Evolutionary conservation across 768 basidiomycete genomes (phyloP).

Genomic region (Suillus cothurnatus): DNA sequence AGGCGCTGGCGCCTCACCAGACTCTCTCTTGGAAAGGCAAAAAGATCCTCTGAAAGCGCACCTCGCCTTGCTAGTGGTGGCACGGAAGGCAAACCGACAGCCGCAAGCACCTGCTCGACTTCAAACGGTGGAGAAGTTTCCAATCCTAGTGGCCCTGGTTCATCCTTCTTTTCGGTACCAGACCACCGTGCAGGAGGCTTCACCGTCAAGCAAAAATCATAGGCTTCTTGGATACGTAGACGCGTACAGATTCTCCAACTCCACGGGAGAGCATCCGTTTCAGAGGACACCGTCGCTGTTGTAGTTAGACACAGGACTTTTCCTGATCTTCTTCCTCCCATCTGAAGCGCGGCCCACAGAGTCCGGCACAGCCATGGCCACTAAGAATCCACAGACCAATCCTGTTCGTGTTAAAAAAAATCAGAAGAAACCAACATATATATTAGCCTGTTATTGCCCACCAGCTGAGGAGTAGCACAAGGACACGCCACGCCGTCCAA

Average conservation of each 20-base stretch:
- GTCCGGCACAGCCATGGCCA: conserved; percentile 74
- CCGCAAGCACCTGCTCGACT: conserved; percentile 63
- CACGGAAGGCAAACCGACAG: conserved; percentile 49
- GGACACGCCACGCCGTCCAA: conserved; percentile 76
- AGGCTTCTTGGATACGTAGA: conserved; percentile 73
- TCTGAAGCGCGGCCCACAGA: conserved; percentile 80
- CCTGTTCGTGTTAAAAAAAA: conserved; percentile 38
- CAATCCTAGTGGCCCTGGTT: conserved; percentile 28
- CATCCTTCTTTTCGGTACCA: conserved; percentile 34
- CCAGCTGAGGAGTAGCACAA: conserved; percentile 75
- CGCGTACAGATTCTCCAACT: conserved; percentile 75
- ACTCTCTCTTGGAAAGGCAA: conserved; percentile 51
- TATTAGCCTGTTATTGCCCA: conserved; percentile 33
- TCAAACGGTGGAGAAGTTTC: conserved; percentile 40
- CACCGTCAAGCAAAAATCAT: conserved; percentile 72
- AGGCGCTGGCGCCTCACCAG: conserved; percentile 23
- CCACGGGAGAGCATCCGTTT: conserved; percentile 66
- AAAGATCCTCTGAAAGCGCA: conserved; percentile 65
- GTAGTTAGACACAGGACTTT: conserved; percentile 54
- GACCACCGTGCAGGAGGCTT: conserved; percentile 39
- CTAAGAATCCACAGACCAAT: conserved; percentile 79
- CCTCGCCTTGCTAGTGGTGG: conserved; percentile 59
- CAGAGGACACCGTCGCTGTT: conserved; percentile 42
- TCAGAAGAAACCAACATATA: background rate
- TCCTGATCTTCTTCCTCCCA: conserved; percentile 83